phyloP scores from a whole-genome alignment of 805 yeast genomes.

The Sungouiozyma intestinalis region DNA sequence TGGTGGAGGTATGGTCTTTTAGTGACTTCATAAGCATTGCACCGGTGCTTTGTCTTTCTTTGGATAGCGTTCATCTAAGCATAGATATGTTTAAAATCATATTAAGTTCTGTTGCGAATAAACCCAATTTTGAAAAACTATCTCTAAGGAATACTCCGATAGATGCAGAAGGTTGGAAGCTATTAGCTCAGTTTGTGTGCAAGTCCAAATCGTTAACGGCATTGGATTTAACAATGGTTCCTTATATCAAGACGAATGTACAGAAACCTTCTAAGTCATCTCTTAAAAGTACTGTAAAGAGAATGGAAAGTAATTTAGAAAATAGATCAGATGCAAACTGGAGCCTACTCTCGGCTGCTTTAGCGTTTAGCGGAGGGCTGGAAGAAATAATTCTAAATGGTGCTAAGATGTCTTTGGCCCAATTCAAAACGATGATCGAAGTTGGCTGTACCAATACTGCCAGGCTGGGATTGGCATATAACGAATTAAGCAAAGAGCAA shows the following conservation, averaged over 20 bases:
- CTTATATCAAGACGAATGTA: constrained; percentile 29
- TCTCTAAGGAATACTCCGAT: constrained; percentile 73
- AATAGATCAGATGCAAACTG: constrained; percentile 71
- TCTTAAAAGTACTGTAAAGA: constrained; percentile 16
- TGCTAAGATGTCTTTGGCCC: constrained; percentile 50
- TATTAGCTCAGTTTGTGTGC: constrained; percentile 67
- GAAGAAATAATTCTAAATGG: constrained; percentile 78
- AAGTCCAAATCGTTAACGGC: constrained; percentile 47
- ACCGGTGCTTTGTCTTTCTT: constrained; percentile 63
- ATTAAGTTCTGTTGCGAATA: constrained; percentile 55
- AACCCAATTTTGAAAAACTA: constrained; percentile 53
- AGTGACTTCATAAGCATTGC: constrained; percentile 82
- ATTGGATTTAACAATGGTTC: constrained; percentile 50
- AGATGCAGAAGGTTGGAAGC: constrained; percentile 68
- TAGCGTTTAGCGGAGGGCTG: constrained; percentile 65
- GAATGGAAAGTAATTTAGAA: constrained; percentile 31
- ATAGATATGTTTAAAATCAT: constrained; percentile 66
- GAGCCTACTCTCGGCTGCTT: constrained; percentile 65
- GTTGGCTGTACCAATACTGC: constrained; percentile 47
- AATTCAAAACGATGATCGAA: constrained; percentile 50
- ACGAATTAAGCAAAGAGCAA: constrained; percentile 51
- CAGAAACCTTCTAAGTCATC: constrained; percentile 31
- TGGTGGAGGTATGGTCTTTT: constrained; percentile 78
- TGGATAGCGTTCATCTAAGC: constrained; percentile 72
- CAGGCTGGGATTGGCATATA: constrained; percentile 73